A percentile compares a stretch with the other conserved stretches of the same genome.
Evolutionary conservation across 139 green algal genomes (phyloP).

Genomic region (Micractinium sp.): DNA sequence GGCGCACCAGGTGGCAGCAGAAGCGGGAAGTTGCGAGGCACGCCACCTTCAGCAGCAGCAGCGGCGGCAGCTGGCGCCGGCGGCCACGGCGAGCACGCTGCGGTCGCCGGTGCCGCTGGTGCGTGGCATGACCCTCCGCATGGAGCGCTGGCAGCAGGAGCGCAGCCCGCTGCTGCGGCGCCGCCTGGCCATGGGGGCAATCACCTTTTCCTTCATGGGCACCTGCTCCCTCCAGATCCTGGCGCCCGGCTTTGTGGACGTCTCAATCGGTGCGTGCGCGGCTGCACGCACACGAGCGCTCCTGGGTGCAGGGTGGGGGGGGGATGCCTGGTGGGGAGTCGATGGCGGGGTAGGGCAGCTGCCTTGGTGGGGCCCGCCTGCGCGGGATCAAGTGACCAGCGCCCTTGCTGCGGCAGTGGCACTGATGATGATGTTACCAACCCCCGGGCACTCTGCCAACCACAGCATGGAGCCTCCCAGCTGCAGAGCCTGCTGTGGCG

Average conservation of each 20-base stretch:
- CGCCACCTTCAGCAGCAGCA: background rate
- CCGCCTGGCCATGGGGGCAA: background rate
- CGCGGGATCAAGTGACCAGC: too few relatives aligned
- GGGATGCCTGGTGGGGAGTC: too few relatives aligned
- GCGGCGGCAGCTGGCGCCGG: background rate
- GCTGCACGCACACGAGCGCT: background rate
- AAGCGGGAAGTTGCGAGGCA: background rate
- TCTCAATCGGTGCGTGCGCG: background rate
- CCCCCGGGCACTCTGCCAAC: too few relatives aligned
- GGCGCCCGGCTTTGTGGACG: conserved; percentile 25
- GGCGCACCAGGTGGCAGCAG: background rate
- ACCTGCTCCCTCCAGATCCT: conserved; percentile 27
- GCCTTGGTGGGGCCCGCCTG: too few relatives aligned
- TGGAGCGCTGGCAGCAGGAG: conserved; percentile 20
- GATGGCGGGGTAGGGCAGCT: too few relatives aligned
- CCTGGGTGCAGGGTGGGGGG: background rate
- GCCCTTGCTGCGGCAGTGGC: too few relatives aligned
- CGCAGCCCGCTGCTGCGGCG: conserved; percentile 6
- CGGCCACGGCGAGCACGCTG: background rate
- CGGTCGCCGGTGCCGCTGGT: conserved; percentile 1
- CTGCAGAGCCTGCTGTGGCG: too few relatives aligned
- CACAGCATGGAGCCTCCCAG: too few relatives aligned
- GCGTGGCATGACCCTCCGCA: conserved; percentile 1
- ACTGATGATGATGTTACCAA: too few relatives aligned
- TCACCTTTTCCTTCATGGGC: conserved; percentile 10